These are phyloP conservation scores for Brassica hybrid DNA, from an alignment of 441 rosid species.

Conservation along the genomic window DNA sequence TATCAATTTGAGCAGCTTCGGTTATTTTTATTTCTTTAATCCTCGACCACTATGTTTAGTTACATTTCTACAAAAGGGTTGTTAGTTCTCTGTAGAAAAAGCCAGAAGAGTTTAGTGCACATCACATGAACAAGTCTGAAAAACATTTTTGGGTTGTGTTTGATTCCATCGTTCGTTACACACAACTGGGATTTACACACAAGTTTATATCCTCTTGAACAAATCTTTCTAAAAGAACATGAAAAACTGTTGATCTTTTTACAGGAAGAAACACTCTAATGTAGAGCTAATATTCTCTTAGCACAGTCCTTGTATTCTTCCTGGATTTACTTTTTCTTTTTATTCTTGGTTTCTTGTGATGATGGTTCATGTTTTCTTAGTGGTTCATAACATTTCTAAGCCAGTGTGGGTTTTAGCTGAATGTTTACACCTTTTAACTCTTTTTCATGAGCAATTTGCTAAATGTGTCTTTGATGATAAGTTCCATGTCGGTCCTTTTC, in stretches of 20 bases:
- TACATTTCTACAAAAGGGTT: not conserved
- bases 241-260: not conserved
- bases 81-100: not conserved
- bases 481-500: not conserved
- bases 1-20: not conserved
- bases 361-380: slow-evolving; percentile 2
- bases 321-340: not conserved
- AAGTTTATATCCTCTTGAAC: not conserved
- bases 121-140: slow-evolving; percentile 1
- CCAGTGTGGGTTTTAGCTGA: not conserved
- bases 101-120: not conserved
- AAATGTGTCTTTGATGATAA: not conserved
- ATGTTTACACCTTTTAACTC: not conserved
- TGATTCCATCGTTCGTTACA: not conserved
- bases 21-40: not conserved
- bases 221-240: not conserved
- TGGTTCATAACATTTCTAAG: not conserved
- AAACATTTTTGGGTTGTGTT: not conserved
- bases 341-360: not conserved
- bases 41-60: not conserved
- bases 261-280: not conserved
- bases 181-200: not conserved
- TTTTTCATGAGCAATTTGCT: not conserved
- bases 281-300: not conserved
- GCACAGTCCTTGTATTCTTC: not conserved